Evolutionary conservation across 805 yeast genomes (phyloP).

Genomic region (Candida takata): DNA sequence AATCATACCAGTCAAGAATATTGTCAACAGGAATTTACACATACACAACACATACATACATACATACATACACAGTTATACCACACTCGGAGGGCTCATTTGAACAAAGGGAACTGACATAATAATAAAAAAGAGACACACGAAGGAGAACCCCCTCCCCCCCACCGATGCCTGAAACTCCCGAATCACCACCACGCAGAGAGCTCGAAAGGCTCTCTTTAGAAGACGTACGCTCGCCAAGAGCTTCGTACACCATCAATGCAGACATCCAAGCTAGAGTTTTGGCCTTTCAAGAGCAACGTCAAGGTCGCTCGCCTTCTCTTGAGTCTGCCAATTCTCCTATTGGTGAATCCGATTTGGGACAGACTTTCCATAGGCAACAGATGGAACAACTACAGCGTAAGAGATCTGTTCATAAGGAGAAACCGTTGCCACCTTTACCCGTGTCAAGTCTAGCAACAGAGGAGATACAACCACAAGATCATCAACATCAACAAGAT

Average conservation of each 20-base stretch:
- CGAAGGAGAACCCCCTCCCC: too few species aligned
- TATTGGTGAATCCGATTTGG: too few species aligned
- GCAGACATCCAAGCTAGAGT: constrained; percentile 84
- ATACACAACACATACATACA: too few species aligned
- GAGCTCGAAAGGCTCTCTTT: constrained; percentile 14
- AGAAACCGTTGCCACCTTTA: constrained; percentile 37
- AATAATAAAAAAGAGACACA: too few species aligned
- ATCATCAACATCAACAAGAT: not conserved
- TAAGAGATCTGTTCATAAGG: constrained; percentile 4
- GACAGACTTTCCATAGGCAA: constrained; percentile 9
- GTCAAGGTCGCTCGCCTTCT: constrained; percentile 37
- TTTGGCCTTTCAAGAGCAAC: constrained; percentile 78
- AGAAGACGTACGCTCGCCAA: constrained; percentile 18
- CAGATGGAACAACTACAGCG: constrained; percentile 12
- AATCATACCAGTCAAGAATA: too few species aligned
- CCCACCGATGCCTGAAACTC: constrained; percentile 7
- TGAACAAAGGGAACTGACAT: too few species aligned
- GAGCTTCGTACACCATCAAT: constrained; percentile 34
- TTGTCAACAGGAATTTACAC: too few species aligned
- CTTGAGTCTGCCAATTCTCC: too few species aligned
- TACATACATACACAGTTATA: too few species aligned
- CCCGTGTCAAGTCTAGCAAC: constrained; percentile 22
- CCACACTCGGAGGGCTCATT: too few species aligned
- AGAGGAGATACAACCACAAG: constrained; percentile 4
- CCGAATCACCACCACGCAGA: constrained; percentile 9